phyloP scores from a whole-genome alignment of 164 flowering plant species.

The Pachysandra terminalis region DNA sequence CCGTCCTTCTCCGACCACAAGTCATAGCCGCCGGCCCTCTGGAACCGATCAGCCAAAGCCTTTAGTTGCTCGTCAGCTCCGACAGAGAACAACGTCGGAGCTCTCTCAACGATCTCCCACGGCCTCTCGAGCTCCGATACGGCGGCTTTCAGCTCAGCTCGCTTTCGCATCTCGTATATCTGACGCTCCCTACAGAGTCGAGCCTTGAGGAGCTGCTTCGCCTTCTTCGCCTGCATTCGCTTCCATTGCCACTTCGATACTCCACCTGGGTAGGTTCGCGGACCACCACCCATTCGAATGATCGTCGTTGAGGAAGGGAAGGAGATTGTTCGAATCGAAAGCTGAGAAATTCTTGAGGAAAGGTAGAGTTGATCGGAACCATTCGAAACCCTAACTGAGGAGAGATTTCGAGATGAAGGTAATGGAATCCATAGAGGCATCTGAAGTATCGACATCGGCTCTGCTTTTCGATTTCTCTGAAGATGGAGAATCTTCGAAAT shows the following conservation, averaged over 20 bases:
- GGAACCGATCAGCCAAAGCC: slow-evolving; percentile 82
- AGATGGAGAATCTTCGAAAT: no score
- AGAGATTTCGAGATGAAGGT: slow-evolving; percentile 11
- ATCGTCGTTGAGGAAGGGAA: slow-evolving; percentile 13
- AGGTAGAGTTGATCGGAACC: slow-evolving; percentile 3
- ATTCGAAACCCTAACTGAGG: slow-evolving; percentile 11
- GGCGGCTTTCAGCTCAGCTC: slow-evolving; percentile 84
- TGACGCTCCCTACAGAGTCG: slow-evolving; percentile 77
- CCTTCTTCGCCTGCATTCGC: slow-evolving; percentile 82
- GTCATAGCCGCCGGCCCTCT: slow-evolving; percentile 79
- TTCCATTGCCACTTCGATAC: slow-evolving; percentile 95
- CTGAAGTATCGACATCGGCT: slow-evolving; percentile 5
- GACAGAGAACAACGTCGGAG: slow-evolving; percentile 67
- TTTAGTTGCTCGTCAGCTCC: slow-evolving; percentile 78
- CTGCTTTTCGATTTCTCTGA: not conserved
- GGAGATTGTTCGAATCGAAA: slow-evolving; percentile 7
- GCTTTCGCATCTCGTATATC: slow-evolving; percentile 86
- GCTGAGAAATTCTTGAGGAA: not conserved
- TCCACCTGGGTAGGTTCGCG: slow-evolving; percentile 87
- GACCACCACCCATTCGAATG: slow-evolving; percentile 89
- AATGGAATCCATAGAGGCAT: slow-evolving; percentile 2
- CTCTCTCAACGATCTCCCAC: slow-evolving; percentile 69
- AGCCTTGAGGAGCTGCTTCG: slow-evolving; percentile 83
- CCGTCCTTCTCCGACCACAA: slow-evolving; percentile 85
- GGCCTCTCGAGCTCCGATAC: slow-evolving; percentile 87